Percentiles rank a stretch among this genome's conserved stretches.
phyloP scores from a whole-genome alignment of 768 basidiomycete genomes.

The Mycena vulgaris region DNA sequence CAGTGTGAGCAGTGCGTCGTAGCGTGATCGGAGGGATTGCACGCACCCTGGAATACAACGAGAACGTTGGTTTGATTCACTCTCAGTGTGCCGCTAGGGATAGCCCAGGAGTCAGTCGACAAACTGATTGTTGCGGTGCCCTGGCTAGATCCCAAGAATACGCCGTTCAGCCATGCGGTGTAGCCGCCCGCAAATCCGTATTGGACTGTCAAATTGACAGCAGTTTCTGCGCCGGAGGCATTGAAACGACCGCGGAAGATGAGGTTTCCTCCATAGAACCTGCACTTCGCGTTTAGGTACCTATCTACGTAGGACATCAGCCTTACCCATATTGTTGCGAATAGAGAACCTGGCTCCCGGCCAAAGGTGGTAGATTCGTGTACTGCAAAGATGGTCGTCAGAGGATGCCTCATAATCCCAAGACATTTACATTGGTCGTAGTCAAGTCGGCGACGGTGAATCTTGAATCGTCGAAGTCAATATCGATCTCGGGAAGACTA shows the following conservation, averaged over 20 bases:
- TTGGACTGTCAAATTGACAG: slow-evolving; percentile 61
- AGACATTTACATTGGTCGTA: slow-evolving; percentile 57
- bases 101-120: slow-evolving; percentile 59
- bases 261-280: slow-evolving; percentile 68
- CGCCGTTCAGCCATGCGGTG: slow-evolving; percentile 65
- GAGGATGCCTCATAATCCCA: neutral
- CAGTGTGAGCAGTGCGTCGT: neutral
- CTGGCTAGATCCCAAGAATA: slow-evolving; percentile 65
- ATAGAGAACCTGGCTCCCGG: slow-evolving; percentile 62
- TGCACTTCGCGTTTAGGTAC: slow-evolving; percentile 42
- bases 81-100: slow-evolving; percentile 53
- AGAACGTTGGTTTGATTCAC: slow-evolving; percentile 60
- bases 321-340: slow-evolving; percentile 68
- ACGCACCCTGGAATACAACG: slow-evolving; percentile 53
- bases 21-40: neutral
- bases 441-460: slow-evolving; percentile 62
- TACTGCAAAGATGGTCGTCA: slow-evolving; percentile 51
- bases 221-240: slow-evolving; percentile 64
- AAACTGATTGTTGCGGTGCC: slow-evolving; percentile 60
- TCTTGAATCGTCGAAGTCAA: slow-evolving; percentile 63
- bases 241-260: slow-evolving; percentile 70
- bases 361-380: slow-evolving; percentile 63
- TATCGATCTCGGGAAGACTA: slow-evolving; percentile 66
- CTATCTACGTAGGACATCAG: slow-evolving; percentile 32
- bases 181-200: slow-evolving; percentile 68